Evolutionary conservation across 148 eudicot genomes (phyloP), one percentile per base, ranked within the genome.

Genomic region (Dianthus caryophyllus): DNA sequence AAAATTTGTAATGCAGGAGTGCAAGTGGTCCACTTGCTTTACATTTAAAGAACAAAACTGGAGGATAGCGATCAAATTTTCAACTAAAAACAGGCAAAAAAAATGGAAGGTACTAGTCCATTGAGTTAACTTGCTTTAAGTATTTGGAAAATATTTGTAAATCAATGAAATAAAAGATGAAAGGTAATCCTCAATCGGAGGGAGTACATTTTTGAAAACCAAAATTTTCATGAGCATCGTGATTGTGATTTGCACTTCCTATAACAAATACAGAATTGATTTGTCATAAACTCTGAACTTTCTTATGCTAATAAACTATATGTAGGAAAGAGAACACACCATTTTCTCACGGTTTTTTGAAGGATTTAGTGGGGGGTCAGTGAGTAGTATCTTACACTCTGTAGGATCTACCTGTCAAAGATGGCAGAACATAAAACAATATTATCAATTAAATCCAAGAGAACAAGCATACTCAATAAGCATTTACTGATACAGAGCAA

Each of bases 361-460:
- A 60, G 97, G 97, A 76, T 94, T 94, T 15, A 94, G 81, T 64
- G 99, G 99, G 26, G 99, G 99, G 57, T 94, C 99, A 15, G 99
- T 90, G 69, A 94, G 92, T 61, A 94, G 73, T 70, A 94, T 94
- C 72, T 88, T 94, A 76, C 99, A 88, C 58, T 90, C 96, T n/a
- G 86, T 77, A 61, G 99, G 97, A 82, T 94, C 93, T 76, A 94
- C 82, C 99, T 94, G 84, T 76, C 36, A 58, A 62, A 71, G 61
- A 52, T 66, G 39, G 59, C 70, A 47, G 33, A 53, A 22, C 54
- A 64, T 16, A 71, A 60, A 22, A 48, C 5, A 39, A 15, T 65
- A 62, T 26, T 12, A 56, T 27, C 1, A 58, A 21, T n/a, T 5
- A 52, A 26, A 22, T 25, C 44, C 15, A 51, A 38, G 56, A n/a